Evolutionary conservation across 73 alveolate species (phyloP), one percentile per base, ranked within the genome.

Genomic region (Stentor coeruleus): DNA sequence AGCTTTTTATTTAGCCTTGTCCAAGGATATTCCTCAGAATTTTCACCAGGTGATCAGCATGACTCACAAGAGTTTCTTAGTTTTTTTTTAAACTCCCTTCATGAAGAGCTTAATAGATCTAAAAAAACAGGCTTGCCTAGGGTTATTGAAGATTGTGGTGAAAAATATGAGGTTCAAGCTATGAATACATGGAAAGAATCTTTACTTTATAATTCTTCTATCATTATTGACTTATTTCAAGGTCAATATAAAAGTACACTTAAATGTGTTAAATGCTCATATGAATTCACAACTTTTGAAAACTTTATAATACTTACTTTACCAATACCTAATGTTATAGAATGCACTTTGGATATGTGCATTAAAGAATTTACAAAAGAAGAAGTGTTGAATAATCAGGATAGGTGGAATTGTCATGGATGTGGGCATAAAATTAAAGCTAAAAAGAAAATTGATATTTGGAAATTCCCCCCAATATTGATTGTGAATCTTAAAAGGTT

Each of bases 11-110:
- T 74, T 38, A 81, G 73, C 39, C 58, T 75, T 73, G 57, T 94
- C 26, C 77, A 87, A 28, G 58, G 83, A 74, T 60, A 77, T 38
- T 92, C 92, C 86, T 93, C 96, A 15, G 75, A 86, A 74, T 88
- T 91, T 81, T 89, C 88, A 26, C 88, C 91, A 55, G 95, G 95
- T 38, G 38, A 81, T 40, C 90, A 96, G 39, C 91, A 96, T 91
- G 99, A 96, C 84, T 93, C 98, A n/a, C 96, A 96, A 58, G 99
- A 96, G 87, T 96, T 96, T 86, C 74, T 95, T 35, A 95, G 95
- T 74, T 96, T 86, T 85, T 81, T 94, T 60, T 81, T 96, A 20
- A 98, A 96, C 85, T 88, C 92, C 26, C 74, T 96, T 35, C 99
- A 96, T 90, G 99, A 96, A 93, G 99, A 96, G 83, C 84, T 96